Evolutionary conservation across 768 basidiomycete species (phyloP), one percentile per base, ranked within the genome.

Genomic region (Clitopilus passeckerianus): DNA sequence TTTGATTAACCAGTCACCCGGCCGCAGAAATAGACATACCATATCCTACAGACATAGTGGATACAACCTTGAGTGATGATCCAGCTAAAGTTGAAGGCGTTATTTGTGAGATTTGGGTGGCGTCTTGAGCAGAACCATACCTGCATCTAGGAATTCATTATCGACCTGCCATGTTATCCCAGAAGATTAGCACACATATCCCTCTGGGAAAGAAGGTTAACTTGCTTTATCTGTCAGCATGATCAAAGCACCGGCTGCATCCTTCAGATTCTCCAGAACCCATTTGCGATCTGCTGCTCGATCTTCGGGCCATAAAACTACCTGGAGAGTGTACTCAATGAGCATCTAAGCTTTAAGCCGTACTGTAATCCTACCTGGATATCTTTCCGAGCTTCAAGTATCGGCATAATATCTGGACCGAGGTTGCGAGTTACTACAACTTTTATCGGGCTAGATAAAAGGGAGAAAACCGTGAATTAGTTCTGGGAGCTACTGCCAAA

Each of bases 21-120:
- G 10, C 54, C 6, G 15, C 4, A 46, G 24, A 16, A 54, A 43
- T 20, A 43, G 18, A 63, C 80, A 58, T 60, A 91, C 92, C 91
- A 67, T 88, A 91, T 52, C 93, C 93, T 18, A 95, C 93, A 16
- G 92, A 93, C 86, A 96, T 91, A 0, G 95, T 97, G 0, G 95
- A 96, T 2, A 97, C 82, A n/a, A 91, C 87, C 46, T 82, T 84
- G 8, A 99, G 78, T 54, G 70, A 77, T 0, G 88, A 76, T 3
- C 94, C 93, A 62, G 93, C 93, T 89, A 30, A 20, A 57, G 6
- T 20, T 16, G 37, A n/a, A 20, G 34, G 24, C 16, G 44, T 46
- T 6, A 46, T 9, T 46, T 50, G 10, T n/a, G 46, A 50, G 18
- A 5, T 10, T n/a, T 4, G 10, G 20, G 20, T 18, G 4, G 1